A percentile compares a stretch with the other conserved stretches of the same genome.
Conservation (phyloP, 192 early-diverging fungal species). For the Geranomyces michiganensis region DNA sequence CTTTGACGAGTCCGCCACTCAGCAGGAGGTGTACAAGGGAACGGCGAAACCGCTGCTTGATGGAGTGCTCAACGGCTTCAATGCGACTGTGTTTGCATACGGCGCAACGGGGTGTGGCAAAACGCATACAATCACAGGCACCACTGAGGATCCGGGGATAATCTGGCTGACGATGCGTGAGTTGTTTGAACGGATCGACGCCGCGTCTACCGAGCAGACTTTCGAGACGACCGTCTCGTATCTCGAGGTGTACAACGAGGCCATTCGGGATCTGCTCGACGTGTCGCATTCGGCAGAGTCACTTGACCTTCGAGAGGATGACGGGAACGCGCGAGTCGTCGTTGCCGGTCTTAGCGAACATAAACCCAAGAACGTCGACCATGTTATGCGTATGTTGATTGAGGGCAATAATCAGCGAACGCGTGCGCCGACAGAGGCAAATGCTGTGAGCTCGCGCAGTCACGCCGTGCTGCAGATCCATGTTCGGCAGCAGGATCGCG, state of each 20-base stretch:
- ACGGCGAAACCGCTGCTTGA: constrained; percentile 72
- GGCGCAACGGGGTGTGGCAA: constrained; percentile 81
- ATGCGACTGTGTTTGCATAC: constrained; percentile 91
- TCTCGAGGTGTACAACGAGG: constrained; percentile 69
- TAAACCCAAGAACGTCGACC: constrained; percentile 62
- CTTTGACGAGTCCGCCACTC: constrained; percentile 69
- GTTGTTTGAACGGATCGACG: constrained; percentile 28
- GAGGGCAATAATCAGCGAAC: constrained; percentile 75
- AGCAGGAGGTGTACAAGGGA: constrained; percentile 71
- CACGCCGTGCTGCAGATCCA: constrained; percentile 79
- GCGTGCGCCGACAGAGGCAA: constrained; percentile 73
- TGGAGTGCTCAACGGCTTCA: constrained; percentile 76
- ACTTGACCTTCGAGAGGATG: constrained; percentile 79
- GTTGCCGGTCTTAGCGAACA: constrained; percentile 70
- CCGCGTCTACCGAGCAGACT: constrained; percentile 15
- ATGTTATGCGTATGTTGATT: constrained; percentile 50
- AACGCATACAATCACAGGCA: constrained; percentile 81
- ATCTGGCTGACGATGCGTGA: constrained; percentile 69
- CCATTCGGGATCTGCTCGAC: constrained; percentile 62
- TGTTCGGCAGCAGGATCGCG: constrained; percentile 20
- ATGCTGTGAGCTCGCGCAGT: constrained; percentile 71
- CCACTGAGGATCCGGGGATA: constrained; percentile 66
- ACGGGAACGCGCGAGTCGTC: constrained; percentile 55
- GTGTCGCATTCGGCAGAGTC: constrained; percentile 23
- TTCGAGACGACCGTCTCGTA: constrained; percentile 52